Base-by-base conservation (phyloP, 208 protist genomes). In the Phytomonas francai region DNA sequence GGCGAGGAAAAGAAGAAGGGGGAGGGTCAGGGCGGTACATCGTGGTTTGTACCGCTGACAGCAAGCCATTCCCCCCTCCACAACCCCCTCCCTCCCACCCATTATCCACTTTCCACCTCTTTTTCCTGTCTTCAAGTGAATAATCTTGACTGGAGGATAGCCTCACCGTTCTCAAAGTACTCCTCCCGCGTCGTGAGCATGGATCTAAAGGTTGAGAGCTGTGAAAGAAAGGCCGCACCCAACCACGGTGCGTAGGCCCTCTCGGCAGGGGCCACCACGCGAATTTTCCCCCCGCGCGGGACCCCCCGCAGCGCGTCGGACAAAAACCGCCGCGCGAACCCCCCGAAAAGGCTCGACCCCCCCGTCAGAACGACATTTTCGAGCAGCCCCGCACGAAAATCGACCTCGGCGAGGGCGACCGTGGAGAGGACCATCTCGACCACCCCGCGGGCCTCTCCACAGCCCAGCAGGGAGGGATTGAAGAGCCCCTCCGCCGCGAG, bases 191-290 rank as follows among this genome's bases (percentile, higher is more conserved):
- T 79, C 32, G 84, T 75, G 22, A 81, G 57, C 88, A 98, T 97
- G 57, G 72, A 11, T 33, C 93, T 63, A 79, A 99, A 99, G 34
- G 89, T 93, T 9, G 81, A 89, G 14, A 99, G 75, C 54, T 93
- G 95, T 7, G 95, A 78, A 9, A 99, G 70, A 65, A 99, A 97
- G 28, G 92, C 96, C 34, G 97, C 98, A 31, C 98, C 97, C 39
- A 98, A 84, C 96, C 96, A 99, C 22, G 87, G 89, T 33, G 78
- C 81, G 73, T 93, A 83, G 16, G 82, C 83, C n/a, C 97, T 66
- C 59, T 98, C 96, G 45, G 87, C 84, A 32, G 93, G 88, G n/a
- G 93, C 93, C 14, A 94, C 78, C 63, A 98, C 84, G 27, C 97
- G 92, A 32, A 99, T 85, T 70, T 89, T 91, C 68, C 86, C 93